Evolutionary conservation across 2,329 filamentous ascomycete genomes (phyloP).

Genomic region (Dryadomyces quercus-mongolicae): DNA sequence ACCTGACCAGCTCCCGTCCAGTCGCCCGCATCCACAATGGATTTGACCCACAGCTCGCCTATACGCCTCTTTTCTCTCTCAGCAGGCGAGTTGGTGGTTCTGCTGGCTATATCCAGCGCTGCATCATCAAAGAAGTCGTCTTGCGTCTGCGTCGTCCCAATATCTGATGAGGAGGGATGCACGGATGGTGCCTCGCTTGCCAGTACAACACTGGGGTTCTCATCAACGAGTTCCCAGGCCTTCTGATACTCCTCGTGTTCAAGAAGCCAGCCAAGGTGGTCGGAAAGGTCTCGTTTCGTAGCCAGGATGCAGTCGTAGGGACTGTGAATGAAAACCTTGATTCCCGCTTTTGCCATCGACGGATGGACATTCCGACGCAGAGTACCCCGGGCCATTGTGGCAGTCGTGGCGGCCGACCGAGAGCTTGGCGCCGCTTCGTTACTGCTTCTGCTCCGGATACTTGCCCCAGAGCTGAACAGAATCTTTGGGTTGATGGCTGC

Average conservation of each 20-base stretch:
- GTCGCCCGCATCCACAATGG: slow-evolving; percentile 61
- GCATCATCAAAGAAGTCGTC: slow-evolving; percentile 65
- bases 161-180: slow-evolving; percentile 13
- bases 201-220: slow-evolving; percentile 64
- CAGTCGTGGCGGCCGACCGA: slow-evolving; percentile 26
- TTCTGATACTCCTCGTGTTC: slow-evolving; percentile 70
- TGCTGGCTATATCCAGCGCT: slow-evolving; percentile 47
- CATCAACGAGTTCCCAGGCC: slow-evolving; percentile 80
- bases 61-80: slow-evolving; percentile 84
- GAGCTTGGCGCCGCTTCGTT: slow-evolving; percentile 45
- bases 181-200: slow-evolving; percentile 22
- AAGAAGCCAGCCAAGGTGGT: slow-evolving; percentile 77
- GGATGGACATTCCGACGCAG: slow-evolving; percentile 32
- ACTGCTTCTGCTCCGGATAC: slow-evolving; percentile 51
- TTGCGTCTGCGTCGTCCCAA: slow-evolving; percentile 26
- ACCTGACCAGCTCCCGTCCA: slow-evolving; percentile 72
- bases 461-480: slow-evolving; percentile 78
- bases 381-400: slow-evolving; percentile 18
- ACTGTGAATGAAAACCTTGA: slow-evolving; percentile 84
- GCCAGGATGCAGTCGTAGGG: slow-evolving; percentile 94
- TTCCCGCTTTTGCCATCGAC: slow-evolving; percentile 40
- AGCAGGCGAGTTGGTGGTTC: slow-evolving; percentile 48
- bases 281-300: slow-evolving; percentile 72
- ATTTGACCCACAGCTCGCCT: slow-evolving; percentile 86
- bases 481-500: slow-evolving; percentile 77